Conservation (phyloP, 2,329 filamentous ascomycete genomes). For the Aulographum hederae region DNA sequence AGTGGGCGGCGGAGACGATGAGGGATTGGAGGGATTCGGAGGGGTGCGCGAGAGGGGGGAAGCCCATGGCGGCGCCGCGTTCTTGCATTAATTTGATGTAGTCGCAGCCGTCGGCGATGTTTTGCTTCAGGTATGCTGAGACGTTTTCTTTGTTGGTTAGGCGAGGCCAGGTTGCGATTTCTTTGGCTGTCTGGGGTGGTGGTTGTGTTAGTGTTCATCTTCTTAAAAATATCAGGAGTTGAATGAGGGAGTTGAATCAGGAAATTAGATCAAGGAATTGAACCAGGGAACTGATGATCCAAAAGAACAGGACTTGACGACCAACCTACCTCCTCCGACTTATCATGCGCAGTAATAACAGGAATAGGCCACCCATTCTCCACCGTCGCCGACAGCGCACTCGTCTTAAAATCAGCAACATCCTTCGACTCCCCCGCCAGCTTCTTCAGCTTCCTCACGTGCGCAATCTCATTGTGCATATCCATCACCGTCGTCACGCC, state of each 20-base stretch:
- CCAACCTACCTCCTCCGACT: slow-evolving; percentile 10
- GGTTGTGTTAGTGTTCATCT: slow-evolving; percentile 6
- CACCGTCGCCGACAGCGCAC: slow-evolving; percentile 30
- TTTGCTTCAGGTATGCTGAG: slow-evolving; percentile 21
- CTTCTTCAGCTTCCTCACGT: slow-evolving; percentile 13
- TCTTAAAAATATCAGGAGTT: slow-evolving; percentile 2
- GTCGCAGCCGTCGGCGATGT: slow-evolving; percentile 21
- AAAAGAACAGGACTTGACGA: too few relatives aligned
- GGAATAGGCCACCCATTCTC: slow-evolving; percentile 33
- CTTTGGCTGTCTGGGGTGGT: slow-evolving; percentile 14
- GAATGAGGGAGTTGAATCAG: neutral
- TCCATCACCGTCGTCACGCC: slow-evolving; percentile 34
- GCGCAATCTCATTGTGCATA: slow-evolving; percentile 22
- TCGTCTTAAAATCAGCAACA: slow-evolving; percentile 29
- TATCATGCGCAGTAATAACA: slow-evolving; percentile 21
- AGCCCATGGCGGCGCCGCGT: slow-evolving; percentile 21
- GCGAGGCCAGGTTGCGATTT: slow-evolving; percentile 29
- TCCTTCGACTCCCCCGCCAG: slow-evolving; percentile 14
- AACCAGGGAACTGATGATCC: too few relatives aligned
- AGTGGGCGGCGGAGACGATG: slow-evolving; percentile 22
- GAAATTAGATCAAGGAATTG: too few relatives aligned
- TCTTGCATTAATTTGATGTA: slow-evolving; percentile 37
- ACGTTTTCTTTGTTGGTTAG: slow-evolving; percentile 23
- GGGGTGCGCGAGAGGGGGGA: slow-evolving; percentile 18
- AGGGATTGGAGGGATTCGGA: slow-evolving; percentile 25